Evolutionary conservation across 305 asterid species (phyloP).

Genomic region (Caryopteris hybrid): DNA sequence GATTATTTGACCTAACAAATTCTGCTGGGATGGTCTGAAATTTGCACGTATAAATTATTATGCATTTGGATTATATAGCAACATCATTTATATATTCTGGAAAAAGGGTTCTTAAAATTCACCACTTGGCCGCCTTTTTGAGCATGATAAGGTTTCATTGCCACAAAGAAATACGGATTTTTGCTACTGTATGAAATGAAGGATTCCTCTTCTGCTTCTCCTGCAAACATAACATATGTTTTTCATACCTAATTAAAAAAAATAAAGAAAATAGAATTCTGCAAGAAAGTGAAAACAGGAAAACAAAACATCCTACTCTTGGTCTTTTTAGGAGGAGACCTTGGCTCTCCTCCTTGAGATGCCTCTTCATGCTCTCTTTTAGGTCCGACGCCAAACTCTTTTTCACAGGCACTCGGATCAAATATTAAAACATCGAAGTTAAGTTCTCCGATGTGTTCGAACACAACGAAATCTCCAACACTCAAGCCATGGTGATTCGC

Average conservation of each 20-base stretch:
- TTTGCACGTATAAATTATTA: too few relatives aligned
- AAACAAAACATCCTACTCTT: background rate
- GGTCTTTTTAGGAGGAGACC: background rate
- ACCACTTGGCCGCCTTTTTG: background rate
- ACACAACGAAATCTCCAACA: conserved; percentile 19
- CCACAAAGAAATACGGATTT: conserved; percentile 4
- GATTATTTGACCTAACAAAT: background rate
- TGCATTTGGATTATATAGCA: too few relatives aligned
- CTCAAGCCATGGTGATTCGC: background rate
- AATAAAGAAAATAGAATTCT: background rate
- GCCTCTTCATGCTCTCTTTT: background rate
- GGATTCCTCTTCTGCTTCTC: background rate
- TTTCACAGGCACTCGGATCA: conserved; percentile 10
- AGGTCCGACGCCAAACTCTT: background rate
- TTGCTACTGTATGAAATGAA: background rate
- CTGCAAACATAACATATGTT: background rate
- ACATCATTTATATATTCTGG: background rate
- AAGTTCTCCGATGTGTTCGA: conserved; percentile 14
- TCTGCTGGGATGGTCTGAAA: conserved; percentile 20
- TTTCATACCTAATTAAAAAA: background rate
- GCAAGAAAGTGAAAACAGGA: background rate
- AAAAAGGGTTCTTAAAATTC: background rate
- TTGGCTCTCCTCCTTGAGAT: background rate
- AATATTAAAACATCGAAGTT: conserved; percentile 17
- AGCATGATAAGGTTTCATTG: background rate